Conservation (phyloP, 2,329 filamentous ascomycete genomes). For the Aspergillus neoniger region DNA sequence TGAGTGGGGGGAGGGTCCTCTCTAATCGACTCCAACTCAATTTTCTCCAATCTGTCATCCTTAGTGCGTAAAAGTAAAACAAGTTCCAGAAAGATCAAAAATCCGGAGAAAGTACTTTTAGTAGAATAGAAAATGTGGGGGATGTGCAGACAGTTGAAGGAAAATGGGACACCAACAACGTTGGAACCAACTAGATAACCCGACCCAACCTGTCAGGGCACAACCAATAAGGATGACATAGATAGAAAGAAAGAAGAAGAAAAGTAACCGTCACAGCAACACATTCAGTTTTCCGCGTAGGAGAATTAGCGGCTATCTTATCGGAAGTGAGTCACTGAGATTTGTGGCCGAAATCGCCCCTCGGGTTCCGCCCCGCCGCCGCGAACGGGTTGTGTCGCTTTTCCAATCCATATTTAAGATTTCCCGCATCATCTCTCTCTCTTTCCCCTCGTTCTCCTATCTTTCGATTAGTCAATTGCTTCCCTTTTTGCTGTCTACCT, state of each 20-base stretch:
- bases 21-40: background rate
- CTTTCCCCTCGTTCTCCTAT: conserved; percentile 16
- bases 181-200: no score
- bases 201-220: background rate
- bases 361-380: conserved; percentile 28
- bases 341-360: conserved; percentile 32
- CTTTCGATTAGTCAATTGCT: conserved; percentile 24
- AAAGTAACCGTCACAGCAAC: no score
- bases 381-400: conserved; percentile 12
- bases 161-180: background rate
- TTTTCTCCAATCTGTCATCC: background rate
- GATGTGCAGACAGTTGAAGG: background rate
- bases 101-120: background rate
- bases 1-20: background rate
- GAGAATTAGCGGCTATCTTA: conserved; percentile 27
- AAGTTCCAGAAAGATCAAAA: background rate
- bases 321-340: conserved; percentile 30
- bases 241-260: conserved; percentile 1
- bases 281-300: no score
- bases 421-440: conserved; percentile 23
- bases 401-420: conserved; percentile 25
- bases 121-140: background rate
- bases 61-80: background rate
- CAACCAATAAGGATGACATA: conserved; percentile 12
- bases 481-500: conserved; percentile 15